Base-by-base conservation (phyloP, 495 filamentous ascomycete genomes). In the Hyaloscypha finlandica region DNA sequence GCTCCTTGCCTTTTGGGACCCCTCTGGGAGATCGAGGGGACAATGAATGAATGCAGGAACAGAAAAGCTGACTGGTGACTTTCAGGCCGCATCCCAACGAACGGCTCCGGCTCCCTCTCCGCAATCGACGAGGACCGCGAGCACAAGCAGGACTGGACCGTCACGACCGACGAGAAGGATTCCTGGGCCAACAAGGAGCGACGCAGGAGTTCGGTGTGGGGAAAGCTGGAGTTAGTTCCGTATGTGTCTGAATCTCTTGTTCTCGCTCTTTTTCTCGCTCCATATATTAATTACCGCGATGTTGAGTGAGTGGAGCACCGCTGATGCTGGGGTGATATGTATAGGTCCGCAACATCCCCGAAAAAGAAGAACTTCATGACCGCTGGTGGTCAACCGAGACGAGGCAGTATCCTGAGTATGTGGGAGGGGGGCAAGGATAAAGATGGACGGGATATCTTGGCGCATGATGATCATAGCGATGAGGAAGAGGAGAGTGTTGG, bases 111-210 rank as follows among this genome's bases (percentile, higher is more conserved):
- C 39, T 52, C 60, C 22, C 56, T 59, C 29, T 11, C 33, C 0
- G 19, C 19, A 20, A 37, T 58, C 39, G 63, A 70, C 19, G 63
- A 70, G 12, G 68, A 66, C 19, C 32, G 37, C 51, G 61, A 31
- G 1, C 68, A 70, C 45, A 59, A 62, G 39, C 64, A 72, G 60
- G 70, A 72, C 45, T 72, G 70, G 70, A 62, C 64, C 9, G 33
- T 35, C 8, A 70, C 64, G 5, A 72, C 67, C 3, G 51, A 55
- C 20, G 59, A 62, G 12, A 57, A 68, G 30, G 70, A 69, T 12
- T 48, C 59, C 51, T 72, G 70, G 70, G 70, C 70, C 6, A 57
- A 63, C 59, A 64, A 61, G 19, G 67, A 72, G 37, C 56, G 64
- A 1, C 55, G 70, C 31, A 64, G 70, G 25, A 59, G 59, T 1